phyloP scores from a whole-genome alignment of 495 filamentous ascomycete species.

The Pyrenopolyporus hunteri region DNA sequence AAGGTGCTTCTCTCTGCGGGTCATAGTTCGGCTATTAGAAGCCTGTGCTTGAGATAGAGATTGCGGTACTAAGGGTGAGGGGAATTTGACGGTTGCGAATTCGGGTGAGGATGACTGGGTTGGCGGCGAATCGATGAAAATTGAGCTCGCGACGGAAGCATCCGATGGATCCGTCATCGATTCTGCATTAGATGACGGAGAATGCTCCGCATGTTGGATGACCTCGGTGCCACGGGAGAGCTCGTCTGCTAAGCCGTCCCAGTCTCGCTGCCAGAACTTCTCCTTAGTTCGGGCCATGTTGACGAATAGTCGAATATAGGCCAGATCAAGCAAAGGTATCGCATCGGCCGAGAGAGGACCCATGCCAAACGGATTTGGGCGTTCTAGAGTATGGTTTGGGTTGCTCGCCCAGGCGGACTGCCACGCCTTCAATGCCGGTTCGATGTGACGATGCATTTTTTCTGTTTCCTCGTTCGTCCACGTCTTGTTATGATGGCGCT shows the following conservation, averaged over 20 bases:
- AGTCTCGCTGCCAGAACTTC: conserved; percentile 92
- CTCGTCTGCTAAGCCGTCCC: conserved; percentile 90
- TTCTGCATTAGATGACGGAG: conserved; percentile 60
- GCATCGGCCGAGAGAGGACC: conserved; percentile 92
- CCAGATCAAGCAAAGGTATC: conserved; percentile 92
- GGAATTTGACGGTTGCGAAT: conserved; percentile 48
- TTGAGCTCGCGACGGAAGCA: conserved; percentile 52
- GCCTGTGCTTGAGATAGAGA: conserved; percentile 36
- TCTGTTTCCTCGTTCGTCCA: conserved; percentile 94
- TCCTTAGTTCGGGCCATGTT: conserved; percentile 92
- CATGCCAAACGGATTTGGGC: conserved; percentile 87
- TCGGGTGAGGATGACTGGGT: conserved; percentile 61
- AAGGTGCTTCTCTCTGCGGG: conserved; percentile 79
- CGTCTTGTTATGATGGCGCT: conserved; percentile 84
- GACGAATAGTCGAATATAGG: conserved; percentile 92
- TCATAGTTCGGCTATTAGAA: conserved; percentile 43
- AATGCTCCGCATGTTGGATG: conserved; percentile 73
- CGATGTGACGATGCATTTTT: conserved; percentile 95
- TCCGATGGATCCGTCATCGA: conserved; percentile 60
- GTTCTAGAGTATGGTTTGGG: conserved; percentile 82
- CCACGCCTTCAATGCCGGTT: conserved; percentile 93
- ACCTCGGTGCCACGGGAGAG: conserved; percentile 80
- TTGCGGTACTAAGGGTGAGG: conserved; percentile 23
- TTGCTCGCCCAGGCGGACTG: conserved; percentile 92
- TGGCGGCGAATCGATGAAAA: conserved; percentile 61